Evolutionary conservation across 257 asterid genomes (phyloP).

Genomic region (Apocynum venetum): DNA sequence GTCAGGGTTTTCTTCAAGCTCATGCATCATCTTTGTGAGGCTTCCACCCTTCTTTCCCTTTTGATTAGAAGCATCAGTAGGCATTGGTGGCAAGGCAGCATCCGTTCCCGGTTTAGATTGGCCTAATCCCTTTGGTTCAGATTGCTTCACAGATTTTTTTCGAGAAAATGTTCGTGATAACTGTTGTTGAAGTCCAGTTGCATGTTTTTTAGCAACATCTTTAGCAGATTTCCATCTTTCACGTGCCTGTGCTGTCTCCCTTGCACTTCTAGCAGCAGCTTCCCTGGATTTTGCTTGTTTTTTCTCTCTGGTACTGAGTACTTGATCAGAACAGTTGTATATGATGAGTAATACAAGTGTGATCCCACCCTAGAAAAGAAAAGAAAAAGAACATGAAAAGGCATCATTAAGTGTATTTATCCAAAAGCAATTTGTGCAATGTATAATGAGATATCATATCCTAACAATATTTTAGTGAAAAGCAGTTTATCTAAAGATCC

Average conservation of each 20-base stretch:
- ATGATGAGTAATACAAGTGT: constrained; percentile 73
- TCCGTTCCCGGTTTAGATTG: constrained; percentile 70
- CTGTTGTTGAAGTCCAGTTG: constrained; percentile 48
- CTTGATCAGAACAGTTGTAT: constrained; percentile 96
- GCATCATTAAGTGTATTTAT: background rate
- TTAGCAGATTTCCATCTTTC: constrained; percentile 91
- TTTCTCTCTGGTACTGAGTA: constrained; percentile 67
- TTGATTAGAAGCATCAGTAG: constrained; percentile 30
- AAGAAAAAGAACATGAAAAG: constrained; percentile 4
- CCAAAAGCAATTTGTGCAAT: background rate
- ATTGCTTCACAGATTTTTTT: constrained; percentile 42
- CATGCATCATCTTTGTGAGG: constrained; percentile 88
- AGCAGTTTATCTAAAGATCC: background rate
- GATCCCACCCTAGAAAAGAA: constrained; percentile 56
- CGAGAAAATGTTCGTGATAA: constrained; percentile 87
- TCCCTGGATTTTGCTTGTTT: constrained; percentile 89
- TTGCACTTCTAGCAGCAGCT: constrained; percentile 84
- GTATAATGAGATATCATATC: background rate
- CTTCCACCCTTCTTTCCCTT: constrained; percentile 58
- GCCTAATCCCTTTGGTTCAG: constrained; percentile 39
- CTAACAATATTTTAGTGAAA: background rate
- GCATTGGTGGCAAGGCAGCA: constrained; percentile 65
- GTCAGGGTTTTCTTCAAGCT: constrained; percentile 84
- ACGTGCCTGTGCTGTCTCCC: constrained; percentile 84
- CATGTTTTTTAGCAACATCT: constrained; percentile 63